Base-by-base conservation (phyloP, 2,329 filamentous ascomycete genomes). In the Talaromyces albobiverticillius region DNA sequence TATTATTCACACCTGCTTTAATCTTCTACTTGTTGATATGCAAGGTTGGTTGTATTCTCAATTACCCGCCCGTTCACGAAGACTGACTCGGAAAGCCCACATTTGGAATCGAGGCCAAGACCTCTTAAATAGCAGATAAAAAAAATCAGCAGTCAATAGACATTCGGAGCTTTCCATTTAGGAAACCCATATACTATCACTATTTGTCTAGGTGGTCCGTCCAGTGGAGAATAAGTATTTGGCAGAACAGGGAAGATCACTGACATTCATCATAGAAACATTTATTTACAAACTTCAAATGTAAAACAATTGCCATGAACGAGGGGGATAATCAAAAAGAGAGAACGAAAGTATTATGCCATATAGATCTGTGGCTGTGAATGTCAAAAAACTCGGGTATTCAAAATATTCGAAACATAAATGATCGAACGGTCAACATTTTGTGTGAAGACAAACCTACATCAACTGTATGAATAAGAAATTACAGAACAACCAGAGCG, bases 401-500 rank as follows among this genome's bases (percentile, higher is more conserved):
- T 31, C 34, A 29, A 10, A 32, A 14, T 25, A 25, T 20, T 36
- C 46, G 40, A 42, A 8, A 45, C 22, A 26, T 29, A 9, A 8
- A 11, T 10, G 14, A 42, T 22, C 40, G 26, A 38, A 38, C 25
- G 23, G 36, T 29, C 36, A 31, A n/a, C 23, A 50, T 40, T 13
- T 36, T n/a, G n/a, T 36, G 32, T 36, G 26, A 13, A 16, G 13
- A 34, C n/a, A 38, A 51, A 43, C 40, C n/a, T 29, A 42, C 38
- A 31, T 20, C 36, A n/a, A n/a, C n/a, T n/a, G n/a, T n/a, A n/a
- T n/a, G 14, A 51, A 11, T 20, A 36, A 42, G 4, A 43, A 32
- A 43, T 40, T 53, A 56, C 65, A 78, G 61, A 47, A 72, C 67
- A 57, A 78, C 71, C 60, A 77, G 61, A 49, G 70, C 76, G 43